Evolutionary conservation across 1,284 basidiomycete genomes (phyloP), one percentile per base, ranked within the genome.

Genomic region (Malassezia arunalokei): DNA sequence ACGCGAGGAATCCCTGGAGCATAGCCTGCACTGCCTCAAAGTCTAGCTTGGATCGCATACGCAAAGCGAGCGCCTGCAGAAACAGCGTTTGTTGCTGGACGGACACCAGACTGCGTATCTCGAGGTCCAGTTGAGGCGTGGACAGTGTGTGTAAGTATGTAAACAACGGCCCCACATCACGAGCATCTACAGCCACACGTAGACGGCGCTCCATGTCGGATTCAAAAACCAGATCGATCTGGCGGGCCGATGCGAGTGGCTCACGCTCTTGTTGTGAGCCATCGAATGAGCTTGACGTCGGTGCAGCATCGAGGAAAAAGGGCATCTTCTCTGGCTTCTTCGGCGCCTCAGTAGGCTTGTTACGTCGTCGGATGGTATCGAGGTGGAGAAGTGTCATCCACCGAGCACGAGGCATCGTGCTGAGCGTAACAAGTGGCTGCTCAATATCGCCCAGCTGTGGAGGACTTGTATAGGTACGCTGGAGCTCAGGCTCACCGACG

Each of bases 361-460:
- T 96, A 43, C 79, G 56, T 65, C 84, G 85, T 75, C 88, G 86
- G 65, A 98, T 96, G 33, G 89, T 83, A 63, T 98, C 94, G 32
- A 99, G 79, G 69, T 96, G 95, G 53, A 99, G 79, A 17, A 99
- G 76, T 0, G 94, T 92, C 75, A 94, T 87, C 94, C 94, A 99
- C 63, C 87, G 79, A 11, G 89, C 83, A 37, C 91, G 83, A 14
- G 94, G 92, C 48, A 98, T 80, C 27, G 91, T 78, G 4, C 90
- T 92, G 12, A 98, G 77, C 0, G 94, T 98, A 44, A 96, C 80
- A 11, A 73, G 48, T 11, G 48, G 43, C 1, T 56, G 56, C 14
- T 56, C 51, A 14, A 40, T 40, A 12, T 47, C 52, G 7, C 54
- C 31, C 68, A 47, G 77, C 84, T 87, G 67, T 6, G 53, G 49